These are phyloP conservation scores for Pholiota microspora DNA, from an alignment of 768 basidiomycete species.

Conservation along the genomic window DNA sequence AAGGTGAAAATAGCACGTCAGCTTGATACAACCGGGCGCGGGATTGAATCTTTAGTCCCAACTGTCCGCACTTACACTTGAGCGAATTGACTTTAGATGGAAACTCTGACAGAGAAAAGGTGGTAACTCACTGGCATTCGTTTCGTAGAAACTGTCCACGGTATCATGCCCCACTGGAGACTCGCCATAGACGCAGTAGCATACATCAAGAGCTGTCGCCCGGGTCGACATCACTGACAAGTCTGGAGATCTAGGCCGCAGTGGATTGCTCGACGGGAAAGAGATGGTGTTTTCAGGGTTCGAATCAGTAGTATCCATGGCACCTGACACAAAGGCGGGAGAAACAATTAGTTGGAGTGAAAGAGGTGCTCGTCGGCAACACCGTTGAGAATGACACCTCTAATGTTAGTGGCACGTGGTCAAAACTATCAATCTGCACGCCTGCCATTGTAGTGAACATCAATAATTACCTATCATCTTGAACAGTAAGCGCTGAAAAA, in stretches of 20 bases:
- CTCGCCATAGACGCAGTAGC: conserved; percentile 68
- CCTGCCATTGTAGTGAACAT: background rate
- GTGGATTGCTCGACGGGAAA: conserved; percentile 15
- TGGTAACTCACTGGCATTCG: conserved; percentile 57
- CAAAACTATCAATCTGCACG: background rate
- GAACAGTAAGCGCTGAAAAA: too few species aligned
- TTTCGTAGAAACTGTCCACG: conserved; percentile 66
- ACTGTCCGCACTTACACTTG: conserved; percentile 37
- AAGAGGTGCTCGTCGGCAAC: background rate
- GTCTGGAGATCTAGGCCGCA: conserved; percentile 24
- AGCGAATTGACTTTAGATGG: conserved; percentile 15
- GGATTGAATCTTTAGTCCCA: background rate
- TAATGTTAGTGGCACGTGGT: background rate
- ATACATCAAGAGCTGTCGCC: conserved; percentile 64
- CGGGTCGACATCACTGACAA: conserved; percentile 44
- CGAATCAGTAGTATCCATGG: conserved; percentile 16
- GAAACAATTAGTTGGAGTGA: background rate
- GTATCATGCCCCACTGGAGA: conserved; percentile 46
- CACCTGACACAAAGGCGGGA: background rate
- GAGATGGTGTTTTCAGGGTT: conserved; percentile 16
- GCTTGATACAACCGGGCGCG: conserved; percentile 3
- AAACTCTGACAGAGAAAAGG: conserved; percentile 7
- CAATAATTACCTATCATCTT: background rate
- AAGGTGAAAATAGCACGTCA: conserved; percentile 14
- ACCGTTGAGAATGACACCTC: background rate